Conservation (phyloP, 768 basidiomycete genomes). For the Suillus luteus region DNA sequence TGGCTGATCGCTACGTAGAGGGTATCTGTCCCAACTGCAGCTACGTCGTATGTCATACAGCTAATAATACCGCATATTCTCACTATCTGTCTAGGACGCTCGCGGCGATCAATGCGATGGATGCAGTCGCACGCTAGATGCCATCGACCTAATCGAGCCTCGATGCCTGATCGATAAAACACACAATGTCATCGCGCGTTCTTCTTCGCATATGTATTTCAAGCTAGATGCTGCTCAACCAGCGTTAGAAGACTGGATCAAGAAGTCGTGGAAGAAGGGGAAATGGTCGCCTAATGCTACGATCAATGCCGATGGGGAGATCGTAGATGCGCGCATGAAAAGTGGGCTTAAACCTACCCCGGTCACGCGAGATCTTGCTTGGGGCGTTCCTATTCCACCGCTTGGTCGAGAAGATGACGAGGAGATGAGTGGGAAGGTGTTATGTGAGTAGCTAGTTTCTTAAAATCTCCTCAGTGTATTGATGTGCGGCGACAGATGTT, state of each 20-base stretch:
- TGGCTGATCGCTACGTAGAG: slow-evolving; percentile 97
- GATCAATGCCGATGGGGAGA: slow-evolving; percentile 83
- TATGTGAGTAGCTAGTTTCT: slow-evolving; percentile 64
- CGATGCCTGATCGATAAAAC: slow-evolving; percentile 85
- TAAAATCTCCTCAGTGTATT: slow-evolving; percentile 12
- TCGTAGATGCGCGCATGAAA: slow-evolving; percentile 88
- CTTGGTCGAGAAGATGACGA: slow-evolving; percentile 69
- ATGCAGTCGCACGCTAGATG: slow-evolving; percentile 90
- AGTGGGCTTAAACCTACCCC: slow-evolving; percentile 86
- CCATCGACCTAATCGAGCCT: slow-evolving; percentile 92
- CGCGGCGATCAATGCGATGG: slow-evolving; percentile 98
- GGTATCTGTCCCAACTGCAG: slow-evolving; percentile 96
- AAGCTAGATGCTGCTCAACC: slow-evolving; percentile 83
- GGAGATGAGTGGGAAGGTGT: slow-evolving; percentile 92
- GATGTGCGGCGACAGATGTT: slow-evolving; percentile 59
- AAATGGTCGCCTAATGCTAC: slow-evolving; percentile 94
- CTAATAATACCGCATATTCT: not conserved
- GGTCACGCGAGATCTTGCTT: slow-evolving; percentile 89
- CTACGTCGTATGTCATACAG: slow-evolving; percentile 58
- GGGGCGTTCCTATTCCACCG: slow-evolving; percentile 93
- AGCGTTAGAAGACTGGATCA: slow-evolving; percentile 85
- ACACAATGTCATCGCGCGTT: slow-evolving; percentile 73
- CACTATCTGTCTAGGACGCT: slow-evolving; percentile 63
- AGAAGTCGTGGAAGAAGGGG: slow-evolving; percentile 72
- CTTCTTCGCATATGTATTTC: slow-evolving; percentile 91